Evolutionary conservation across 1,284 basidiomycete genomes (phyloP).

Genomic region (Moesziomyces antarcticus): DNA sequence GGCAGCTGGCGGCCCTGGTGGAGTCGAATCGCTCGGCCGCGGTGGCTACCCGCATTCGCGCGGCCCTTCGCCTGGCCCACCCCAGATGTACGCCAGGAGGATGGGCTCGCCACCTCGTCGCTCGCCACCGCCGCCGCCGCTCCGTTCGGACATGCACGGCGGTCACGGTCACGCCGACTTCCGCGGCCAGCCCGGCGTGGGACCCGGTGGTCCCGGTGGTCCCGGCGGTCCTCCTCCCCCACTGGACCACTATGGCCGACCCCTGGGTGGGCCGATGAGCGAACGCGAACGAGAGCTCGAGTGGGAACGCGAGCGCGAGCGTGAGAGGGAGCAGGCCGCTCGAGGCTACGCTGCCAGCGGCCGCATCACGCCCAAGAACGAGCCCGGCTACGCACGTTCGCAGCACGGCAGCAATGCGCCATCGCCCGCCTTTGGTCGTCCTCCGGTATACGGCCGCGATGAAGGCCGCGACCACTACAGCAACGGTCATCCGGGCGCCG

Average conservation of each 20-base stretch:
- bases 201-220: conserved; percentile 20
- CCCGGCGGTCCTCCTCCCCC: conserved; percentile 40
- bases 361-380: conserved; percentile 50
- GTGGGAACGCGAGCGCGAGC: conserved; percentile 48
- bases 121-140: conserved; percentile 38
- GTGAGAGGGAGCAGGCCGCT: conserved; percentile 41
- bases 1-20: conserved; percentile 26
- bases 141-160: conserved; percentile 28
- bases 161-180: conserved; percentile 31
- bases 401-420: conserved; percentile 52
- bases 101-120: conserved; percentile 45
- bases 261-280: conserved; percentile 36
- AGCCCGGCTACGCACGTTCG: conserved; percentile 37
- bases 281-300: conserved; percentile 52
- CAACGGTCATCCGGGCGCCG: conserved; percentile 19
- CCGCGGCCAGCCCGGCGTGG: conserved; percentile 33
- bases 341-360: conserved; percentile 41
- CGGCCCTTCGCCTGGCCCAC: conserved; percentile 43
- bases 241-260: conserved; percentile 45
- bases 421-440: conserved; percentile 45
- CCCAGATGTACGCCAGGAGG: conserved; percentile 38
- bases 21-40: conserved; percentile 21
- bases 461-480: conserved; percentile 46
- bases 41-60: conserved; percentile 45
- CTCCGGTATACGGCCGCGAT: conserved; percentile 45